Percentiles rank a stretch among this genome's conserved stretches.
Evolutionary conservation across 768 basidiomycete species (phyloP).

Genomic region (Boletus vinaceobasis): DNA sequence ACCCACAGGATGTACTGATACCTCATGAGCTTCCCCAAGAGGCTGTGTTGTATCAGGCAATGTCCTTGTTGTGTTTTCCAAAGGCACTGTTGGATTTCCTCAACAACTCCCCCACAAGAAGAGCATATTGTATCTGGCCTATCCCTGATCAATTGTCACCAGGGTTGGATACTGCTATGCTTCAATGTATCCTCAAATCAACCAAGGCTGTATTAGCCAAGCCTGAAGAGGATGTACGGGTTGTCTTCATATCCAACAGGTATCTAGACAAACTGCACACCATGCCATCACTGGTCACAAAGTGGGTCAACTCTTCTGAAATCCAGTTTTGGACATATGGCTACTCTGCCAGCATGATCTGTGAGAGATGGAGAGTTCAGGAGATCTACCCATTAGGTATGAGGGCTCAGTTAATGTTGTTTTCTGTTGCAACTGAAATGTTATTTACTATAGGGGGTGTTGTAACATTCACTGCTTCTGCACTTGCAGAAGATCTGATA

Average conservation of each 20-base stretch:
- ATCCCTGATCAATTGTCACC: slow-evolving; percentile 25
- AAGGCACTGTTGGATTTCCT: slow-evolving; percentile 47
- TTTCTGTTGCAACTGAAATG: not conserved
- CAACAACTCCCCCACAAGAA: slow-evolving; percentile 28
- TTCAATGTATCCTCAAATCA: slow-evolving; percentile 43
- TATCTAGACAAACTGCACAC: slow-evolving; percentile 47
- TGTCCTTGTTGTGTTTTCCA: slow-evolving; percentile 45
- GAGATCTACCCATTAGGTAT: slow-evolving; percentile 69
- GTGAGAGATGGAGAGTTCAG: slow-evolving; percentile 54
- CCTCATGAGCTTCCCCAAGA: slow-evolving; percentile 5
- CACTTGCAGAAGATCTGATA: slow-evolving; percentile 51
- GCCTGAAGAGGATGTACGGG: slow-evolving; percentile 38
- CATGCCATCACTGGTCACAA: slow-evolving; percentile 47
- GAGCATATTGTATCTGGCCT: slow-evolving; percentile 51
- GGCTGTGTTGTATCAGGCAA: slow-evolving; percentile 23
- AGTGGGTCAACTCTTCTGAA: slow-evolving; percentile 42
- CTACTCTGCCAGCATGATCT: slow-evolving; percentile 51
- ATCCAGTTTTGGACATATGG: slow-evolving; percentile 69
- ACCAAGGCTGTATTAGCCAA: slow-evolving; percentile 40
- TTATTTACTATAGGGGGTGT: slow-evolving; percentile 53
- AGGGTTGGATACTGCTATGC: slow-evolving; percentile 42
- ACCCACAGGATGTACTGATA: not conserved
- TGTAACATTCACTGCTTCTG: slow-evolving; percentile 64
- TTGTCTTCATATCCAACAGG: slow-evolving; percentile 67
- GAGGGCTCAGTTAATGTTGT: slow-evolving; percentile 9